Conservation (phyloP, 169 alveolate genomes). For the Plasmodium yoelii region DNA sequence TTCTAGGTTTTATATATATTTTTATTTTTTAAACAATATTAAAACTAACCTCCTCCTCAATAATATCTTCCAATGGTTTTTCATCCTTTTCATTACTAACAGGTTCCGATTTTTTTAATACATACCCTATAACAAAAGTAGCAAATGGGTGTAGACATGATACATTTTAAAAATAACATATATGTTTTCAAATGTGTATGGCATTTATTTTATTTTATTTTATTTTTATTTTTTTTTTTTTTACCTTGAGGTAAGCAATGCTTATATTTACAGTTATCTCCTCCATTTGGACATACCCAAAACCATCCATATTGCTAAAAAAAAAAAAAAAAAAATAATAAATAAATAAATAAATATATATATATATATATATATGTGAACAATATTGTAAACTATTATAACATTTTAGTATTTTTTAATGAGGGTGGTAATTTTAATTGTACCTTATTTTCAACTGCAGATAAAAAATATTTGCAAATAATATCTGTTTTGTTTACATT, state of each 20-base stretch:
- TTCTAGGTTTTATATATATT: neutral
- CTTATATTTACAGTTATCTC: constrained; percentile 96
- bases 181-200: too few relatives aligned
- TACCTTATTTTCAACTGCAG: constrained; percentile 95
- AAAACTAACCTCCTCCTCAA: constrained; percentile 92
- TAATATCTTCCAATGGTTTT: constrained; percentile 92
- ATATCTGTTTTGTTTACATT: constrained; percentile 90
- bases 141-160: neutral
- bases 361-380: too few relatives aligned
- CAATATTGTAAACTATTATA: neutral
- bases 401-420: too few relatives aligned
- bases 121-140: constrained; percentile 74
- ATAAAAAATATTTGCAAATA: constrained; percentile 95
- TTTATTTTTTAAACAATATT: constrained; percentile 28
- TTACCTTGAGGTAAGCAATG: constrained; percentile 98
- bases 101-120: constrained; percentile 77
- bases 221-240: constrained; percentile 74
- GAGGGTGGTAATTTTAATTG: neutral
- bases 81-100: constrained; percentile 87
- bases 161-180: neutral
- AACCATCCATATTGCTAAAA: constrained; percentile 96
- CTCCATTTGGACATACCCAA: constrained; percentile 99
- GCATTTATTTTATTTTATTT: too few relatives aligned
- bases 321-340: too few relatives aligned
- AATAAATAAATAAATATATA: too few relatives aligned